phyloP scores from a whole-genome alignment of 225 moss, liverwort and hornwort genomes.

The Pseudisothecium myosuroides region DNA sequence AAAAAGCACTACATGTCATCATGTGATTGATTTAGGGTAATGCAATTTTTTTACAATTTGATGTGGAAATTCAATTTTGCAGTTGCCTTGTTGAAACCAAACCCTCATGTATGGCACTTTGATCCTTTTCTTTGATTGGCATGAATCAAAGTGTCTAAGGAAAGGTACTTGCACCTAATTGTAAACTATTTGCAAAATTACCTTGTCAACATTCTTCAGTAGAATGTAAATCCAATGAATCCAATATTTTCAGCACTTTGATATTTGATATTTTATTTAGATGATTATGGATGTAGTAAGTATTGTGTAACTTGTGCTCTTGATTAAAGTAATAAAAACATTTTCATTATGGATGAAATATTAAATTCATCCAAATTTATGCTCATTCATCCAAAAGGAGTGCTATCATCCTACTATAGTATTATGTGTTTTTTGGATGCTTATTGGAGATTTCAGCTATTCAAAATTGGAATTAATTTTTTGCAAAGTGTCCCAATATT shows the following conservation, averaged over 20 bases:
- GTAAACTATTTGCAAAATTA: fast-evolving
- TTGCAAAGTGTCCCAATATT: not conserved
- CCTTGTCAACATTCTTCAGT: not conserved
- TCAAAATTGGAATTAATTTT: not conserved
- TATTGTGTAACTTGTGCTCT: not conserved
- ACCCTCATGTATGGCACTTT: fast-evolving
- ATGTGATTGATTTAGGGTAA: not conserved
- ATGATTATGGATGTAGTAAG: fast-evolving
- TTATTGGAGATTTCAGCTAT: not conserved
- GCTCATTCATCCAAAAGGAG: fast-evolving
- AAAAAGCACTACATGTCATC: not conserved
- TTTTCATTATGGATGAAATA: not conserved
- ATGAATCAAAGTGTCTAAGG: not conserved
- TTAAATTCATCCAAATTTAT: not conserved
- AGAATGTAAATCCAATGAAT: not conserved
- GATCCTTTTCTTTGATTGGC: fast-evolving
- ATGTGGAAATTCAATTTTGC: not conserved
- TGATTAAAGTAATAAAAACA: fast-evolving
- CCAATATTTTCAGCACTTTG: fast-evolving
- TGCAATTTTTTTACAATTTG: fast-evolving
- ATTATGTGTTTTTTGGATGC: not conserved
- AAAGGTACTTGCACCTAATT: not conserved
- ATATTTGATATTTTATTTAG: not conserved
- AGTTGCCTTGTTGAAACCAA: not conserved
- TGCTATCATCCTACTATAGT: fast-evolving